Evolutionary conservation across 129 eudicot species (phyloP), one percentile per base, ranked within the genome.

Genomic region (Lactuca saligna): DNA sequence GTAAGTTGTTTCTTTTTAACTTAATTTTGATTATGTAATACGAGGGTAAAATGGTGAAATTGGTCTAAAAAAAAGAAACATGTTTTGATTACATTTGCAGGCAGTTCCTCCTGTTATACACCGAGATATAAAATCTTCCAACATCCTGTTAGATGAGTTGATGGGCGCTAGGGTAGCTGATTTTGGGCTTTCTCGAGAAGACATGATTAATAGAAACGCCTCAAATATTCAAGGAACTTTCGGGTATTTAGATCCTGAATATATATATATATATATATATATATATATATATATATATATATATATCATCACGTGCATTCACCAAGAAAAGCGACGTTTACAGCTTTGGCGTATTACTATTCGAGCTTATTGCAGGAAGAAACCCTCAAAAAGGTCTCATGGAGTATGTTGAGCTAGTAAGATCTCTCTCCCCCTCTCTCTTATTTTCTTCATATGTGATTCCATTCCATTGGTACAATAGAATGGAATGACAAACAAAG

Each of bases 131-230:
- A 93, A 93, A 73, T 85, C 98, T 61, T 84, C 95, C 89, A 93
- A 93, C 71, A 93, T 93, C 64, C 76, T 93, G 84, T 83, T 93
- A 90, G 98, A 93, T 76, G 75, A 82, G 63, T 84, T 91, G 15
- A 93, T 93, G 98, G 82, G 86, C 66, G 98, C 96, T 67, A 68
- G 98, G 83, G 98, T 88, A 31, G 90, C 97, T 68, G 96, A 88
- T 80, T 91, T 88, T 59, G 98, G 98, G 65, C 95, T 91, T 63
- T 91, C 97, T 25, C 82, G 97, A 73, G 97, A 91, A 71, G 97
- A 91, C 68, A 83, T 88, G 88, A 77, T 91, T 12, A 85, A 73
- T 72, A 83, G 79, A 72, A 84, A 86, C 42, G 94, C 70, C 25
- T 80, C 84, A n/a, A 84, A 91, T 70, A 73, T 91, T 59, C 92